Evolutionary conservation across 148 eudicot genomes (phyloP), one percentile per base, ranked within the genome.

Genomic region (Mesembryanthemum crystallinum): DNA sequence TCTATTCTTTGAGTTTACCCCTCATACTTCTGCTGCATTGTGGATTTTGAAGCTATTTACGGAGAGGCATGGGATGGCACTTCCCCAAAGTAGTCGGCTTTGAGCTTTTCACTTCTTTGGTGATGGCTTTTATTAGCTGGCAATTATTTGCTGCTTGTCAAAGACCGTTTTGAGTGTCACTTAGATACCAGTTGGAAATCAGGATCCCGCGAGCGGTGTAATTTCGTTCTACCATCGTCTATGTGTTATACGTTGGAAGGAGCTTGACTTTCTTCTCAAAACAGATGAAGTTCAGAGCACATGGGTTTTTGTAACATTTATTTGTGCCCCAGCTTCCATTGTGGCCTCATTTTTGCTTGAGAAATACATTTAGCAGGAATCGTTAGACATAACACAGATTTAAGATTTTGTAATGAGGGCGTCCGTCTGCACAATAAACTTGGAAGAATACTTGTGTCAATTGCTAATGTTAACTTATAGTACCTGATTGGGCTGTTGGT

Each of bases 111-210:
- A 81, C 90, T 67, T 95, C 98, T 64, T 81, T 92, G 83, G 85
- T 85, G 74, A 95, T 95, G 90, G 96, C 98, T 77, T 89, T 95
- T 59, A 84, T 89, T 68, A 92, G 98, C 83, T 95, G 96, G 92
- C 98, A 95, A 83, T 83, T 95, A 64, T 90, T 92, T 77, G 77
- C 94, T 60, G 97, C 96, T 45, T 92, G 98, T 71, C 97, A 95
- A 80, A 90, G 84, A 79, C 92, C 92, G 3, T 74, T 74, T 67
- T 92, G 83, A 88, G 71, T 21, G 17, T 28, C 12, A 49, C 39
- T 12, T 15, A 45, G 60, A 68, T 71, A 42, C 43, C 74, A 27
- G 64, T 49, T 33, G 45, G 35, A 62, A 47, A 21, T 21, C 25
- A 14, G 67, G 52, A 30, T 35, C 35, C 73, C 47, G 67, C 74